A percentile compares a stretch with the other conserved stretches of the same genome.
phyloP scores from a whole-genome alignment of 768 basidiomycete genomes.

The Terana coerulea region DNA sequence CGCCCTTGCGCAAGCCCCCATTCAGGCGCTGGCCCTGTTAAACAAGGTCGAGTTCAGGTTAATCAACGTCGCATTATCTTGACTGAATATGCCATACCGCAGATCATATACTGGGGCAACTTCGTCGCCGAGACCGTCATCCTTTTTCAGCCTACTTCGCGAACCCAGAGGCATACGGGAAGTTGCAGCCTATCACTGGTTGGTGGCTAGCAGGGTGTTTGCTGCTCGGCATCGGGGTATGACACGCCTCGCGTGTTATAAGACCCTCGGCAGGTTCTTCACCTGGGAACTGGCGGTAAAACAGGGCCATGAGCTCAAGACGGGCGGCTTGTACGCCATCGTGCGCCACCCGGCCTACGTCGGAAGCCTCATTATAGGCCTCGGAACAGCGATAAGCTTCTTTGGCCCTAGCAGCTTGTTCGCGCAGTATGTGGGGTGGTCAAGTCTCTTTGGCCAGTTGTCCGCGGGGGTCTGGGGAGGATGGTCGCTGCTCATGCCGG shows the following conservation, averaged over 20 bases:
- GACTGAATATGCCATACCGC: background rate
- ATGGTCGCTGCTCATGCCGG: background rate
- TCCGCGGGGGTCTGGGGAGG: background rate
- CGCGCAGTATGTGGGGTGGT: background rate
- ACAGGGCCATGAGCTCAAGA: slow-evolving; percentile 13
- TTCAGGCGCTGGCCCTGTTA: background rate
- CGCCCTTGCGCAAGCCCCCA: background rate
- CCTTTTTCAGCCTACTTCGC: background rate
- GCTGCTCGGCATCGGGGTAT: background rate
- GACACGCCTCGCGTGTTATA: slow-evolving; percentile 4
- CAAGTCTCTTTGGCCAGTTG: background rate
- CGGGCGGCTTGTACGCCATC: slow-evolving; percentile 14
- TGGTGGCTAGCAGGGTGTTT: background rate
- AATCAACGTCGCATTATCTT: background rate
- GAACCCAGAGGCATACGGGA: background rate
- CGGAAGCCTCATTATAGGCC: background rate
- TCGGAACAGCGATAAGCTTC: slow-evolving; percentile 4
- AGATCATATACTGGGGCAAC: background rate
- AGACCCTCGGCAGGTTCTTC: slow-evolving; percentile 14
- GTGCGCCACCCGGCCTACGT: slow-evolving; percentile 19
- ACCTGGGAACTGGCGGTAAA: slow-evolving; percentile 15
- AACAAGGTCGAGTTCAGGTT: background rate
- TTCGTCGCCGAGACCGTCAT: background rate
- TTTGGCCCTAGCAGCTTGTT: slow-evolving; percentile 9
- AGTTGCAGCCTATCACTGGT: background rate